A percentile compares a stretch with the other conserved stretches of the same genome.
Evolutionary conservation across 2,329 filamentous ascomycete species (phyloP).

Genomic region (Alternaria sp.): DNA sequence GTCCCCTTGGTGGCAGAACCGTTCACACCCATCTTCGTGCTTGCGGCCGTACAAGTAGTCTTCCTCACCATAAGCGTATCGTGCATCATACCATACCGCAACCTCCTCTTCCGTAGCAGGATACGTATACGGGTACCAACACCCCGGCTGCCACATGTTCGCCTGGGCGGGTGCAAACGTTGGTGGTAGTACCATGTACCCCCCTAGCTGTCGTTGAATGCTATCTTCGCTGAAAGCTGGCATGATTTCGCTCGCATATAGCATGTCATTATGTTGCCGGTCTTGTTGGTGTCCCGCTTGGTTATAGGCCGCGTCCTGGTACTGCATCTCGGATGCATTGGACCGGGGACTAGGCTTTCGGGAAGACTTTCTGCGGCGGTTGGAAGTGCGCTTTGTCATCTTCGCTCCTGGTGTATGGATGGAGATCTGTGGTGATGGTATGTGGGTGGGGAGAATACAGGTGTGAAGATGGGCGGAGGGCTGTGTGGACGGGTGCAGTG

Average conservation of each 20-base stretch:
- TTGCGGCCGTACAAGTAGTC: neutral
- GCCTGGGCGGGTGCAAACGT: neutral
- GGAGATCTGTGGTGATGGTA: neutral
- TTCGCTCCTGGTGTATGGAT: neutral
- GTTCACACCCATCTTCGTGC: neutral
- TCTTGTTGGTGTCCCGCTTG: neutral
- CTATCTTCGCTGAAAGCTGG: constrained; percentile 11
- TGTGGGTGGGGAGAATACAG: neutral
- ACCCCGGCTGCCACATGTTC: neutral
- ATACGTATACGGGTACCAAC: neutral
- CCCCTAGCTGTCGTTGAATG: constrained; percentile 8
- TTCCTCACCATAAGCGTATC: fast-evolving
- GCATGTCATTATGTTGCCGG: neutral
- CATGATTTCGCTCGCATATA: neutral
- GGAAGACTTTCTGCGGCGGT: neutral
- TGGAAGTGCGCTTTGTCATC: neutral
- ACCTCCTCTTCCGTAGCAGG: neutral
- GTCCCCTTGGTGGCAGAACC: neutral
- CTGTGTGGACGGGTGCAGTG: neutral
- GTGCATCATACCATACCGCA: neutral
- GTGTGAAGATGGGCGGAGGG: neutral
- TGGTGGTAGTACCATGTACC: neutral
- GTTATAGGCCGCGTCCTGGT: neutral
- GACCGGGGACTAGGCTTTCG: neutral
- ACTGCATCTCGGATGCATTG: neutral